Evolutionary conservation across 78 protist genomes (phyloP).

Genomic region (Monosiga brevicollis): DNA sequence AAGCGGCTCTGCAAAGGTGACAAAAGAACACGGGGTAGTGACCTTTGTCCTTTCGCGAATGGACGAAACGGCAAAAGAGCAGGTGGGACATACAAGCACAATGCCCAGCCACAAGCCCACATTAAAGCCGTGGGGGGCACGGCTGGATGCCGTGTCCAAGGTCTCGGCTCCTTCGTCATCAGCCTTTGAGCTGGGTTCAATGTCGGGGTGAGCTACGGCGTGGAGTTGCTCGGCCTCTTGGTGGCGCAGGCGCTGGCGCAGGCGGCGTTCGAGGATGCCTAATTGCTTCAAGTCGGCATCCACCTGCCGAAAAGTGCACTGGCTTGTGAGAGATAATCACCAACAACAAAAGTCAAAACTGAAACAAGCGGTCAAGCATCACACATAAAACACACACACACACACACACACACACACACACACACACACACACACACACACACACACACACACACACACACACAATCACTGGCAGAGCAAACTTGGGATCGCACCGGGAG

Average conservation of each 20-base stretch:
- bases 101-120: too few species aligned
- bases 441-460: not conserved
- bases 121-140: too few species aligned
- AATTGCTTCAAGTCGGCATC: not conserved
- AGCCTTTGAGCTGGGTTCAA: not conserved
- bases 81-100: too few species aligned
- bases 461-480: not conserved
- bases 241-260: conserved; percentile 25
- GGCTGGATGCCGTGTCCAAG: too few species aligned
- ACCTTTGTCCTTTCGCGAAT: too few species aligned
- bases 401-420: conserved; percentile 6
- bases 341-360: not conserved
- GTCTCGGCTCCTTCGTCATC: too few species aligned
- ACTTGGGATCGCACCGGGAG: not conserved
- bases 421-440: not conserved
- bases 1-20: too few species aligned
- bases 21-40: too few species aligned
- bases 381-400: not conserved
- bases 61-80: too few species aligned
- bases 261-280: not conserved
- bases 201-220: not conserved
- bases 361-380: not conserved
- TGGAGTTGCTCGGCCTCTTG: conserved; percentile 24
- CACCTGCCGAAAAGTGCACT: not conserved
- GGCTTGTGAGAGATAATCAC: not conserved